Percentiles rank a stretch among this genome's conserved stretches.
Conservation (phyloP, 2,329 filamentous ascomycete genomes). For the Cladosporium sp. region DNA sequence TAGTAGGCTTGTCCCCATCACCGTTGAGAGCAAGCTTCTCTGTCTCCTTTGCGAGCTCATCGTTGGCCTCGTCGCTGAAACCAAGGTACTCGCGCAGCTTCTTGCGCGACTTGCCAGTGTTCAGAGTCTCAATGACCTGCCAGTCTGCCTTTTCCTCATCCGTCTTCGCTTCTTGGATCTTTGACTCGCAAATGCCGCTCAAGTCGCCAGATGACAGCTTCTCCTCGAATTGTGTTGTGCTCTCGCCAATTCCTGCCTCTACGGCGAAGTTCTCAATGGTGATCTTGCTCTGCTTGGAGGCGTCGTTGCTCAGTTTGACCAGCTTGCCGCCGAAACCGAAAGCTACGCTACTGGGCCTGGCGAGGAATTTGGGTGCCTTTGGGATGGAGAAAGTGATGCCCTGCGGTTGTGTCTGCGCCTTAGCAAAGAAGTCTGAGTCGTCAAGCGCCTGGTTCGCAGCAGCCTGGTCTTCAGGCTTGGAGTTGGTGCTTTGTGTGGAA, state of each 20-base stretch:
- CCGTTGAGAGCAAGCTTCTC: slow-evolving; percentile 45
- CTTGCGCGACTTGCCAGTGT: slow-evolving; percentile 78
- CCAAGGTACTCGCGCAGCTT: slow-evolving; percentile 85
- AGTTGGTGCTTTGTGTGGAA: slow-evolving; percentile 89
- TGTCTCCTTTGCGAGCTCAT: slow-evolving; percentile 39
- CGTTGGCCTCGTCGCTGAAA: slow-evolving; percentile 61
- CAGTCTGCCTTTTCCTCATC: slow-evolving; percentile 96
- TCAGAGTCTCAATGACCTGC: slow-evolving; percentile 86
- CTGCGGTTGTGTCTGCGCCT: slow-evolving; percentile 86
- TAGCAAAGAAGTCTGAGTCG: slow-evolving; percentile 94
- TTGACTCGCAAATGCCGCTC: slow-evolving; percentile 70
- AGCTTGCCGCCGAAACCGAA: slow-evolving; percentile 97
- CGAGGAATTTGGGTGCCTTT: slow-evolving; percentile 85
- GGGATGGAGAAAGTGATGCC: slow-evolving; percentile 80
- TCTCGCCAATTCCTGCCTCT: slow-evolving; percentile 76
- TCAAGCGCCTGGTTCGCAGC: slow-evolving; percentile 66
- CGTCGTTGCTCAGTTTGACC: slow-evolving; percentile 68
- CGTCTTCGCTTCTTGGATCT: slow-evolving; percentile 68
- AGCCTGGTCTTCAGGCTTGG: slow-evolving; percentile 60
- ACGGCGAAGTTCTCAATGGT: slow-evolving; percentile 83
- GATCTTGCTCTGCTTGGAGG: slow-evolving; percentile 65
- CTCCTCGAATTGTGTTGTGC: slow-evolving; percentile 82
- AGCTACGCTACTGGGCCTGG: slow-evolving; percentile 76
- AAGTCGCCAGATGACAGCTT: slow-evolving; percentile 75
- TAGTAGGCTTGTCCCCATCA: slow-evolving; percentile 46